Percentiles rank a stretch among this genome's conserved stretches.
Conservation (phyloP, 768 basidiomycete species). For the Trametes cubensis region DNA sequence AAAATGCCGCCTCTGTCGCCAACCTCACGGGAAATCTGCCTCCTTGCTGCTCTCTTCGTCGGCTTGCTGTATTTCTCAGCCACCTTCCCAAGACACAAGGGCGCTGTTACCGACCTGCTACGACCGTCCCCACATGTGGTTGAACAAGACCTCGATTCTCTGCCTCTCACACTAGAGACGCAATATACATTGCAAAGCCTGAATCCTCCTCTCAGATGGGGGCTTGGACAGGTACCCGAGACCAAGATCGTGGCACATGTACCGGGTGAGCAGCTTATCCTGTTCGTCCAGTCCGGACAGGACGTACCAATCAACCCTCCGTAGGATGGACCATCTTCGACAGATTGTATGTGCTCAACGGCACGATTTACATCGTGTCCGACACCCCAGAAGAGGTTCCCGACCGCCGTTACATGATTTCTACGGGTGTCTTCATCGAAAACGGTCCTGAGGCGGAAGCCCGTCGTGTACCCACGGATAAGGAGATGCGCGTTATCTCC, state of each 20-base stretch:
- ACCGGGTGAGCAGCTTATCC: conserved; percentile 33
- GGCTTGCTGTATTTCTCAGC: conserved; percentile 28
- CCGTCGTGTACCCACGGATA: conserved; percentile 71
- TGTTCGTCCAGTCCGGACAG: not conserved
- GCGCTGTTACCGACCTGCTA: conserved; percentile 6
- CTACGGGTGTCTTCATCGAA: conserved; percentile 62
- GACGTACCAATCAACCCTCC: conserved; percentile 8
- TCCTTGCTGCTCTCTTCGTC: conserved; percentile 34
- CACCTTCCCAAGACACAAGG: conserved; percentile 16
- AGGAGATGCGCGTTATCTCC: conserved; percentile 77
- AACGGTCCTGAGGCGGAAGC: conserved; percentile 58
- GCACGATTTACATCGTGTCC: conserved; percentile 80
- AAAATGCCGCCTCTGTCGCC: conserved; percentile 34
- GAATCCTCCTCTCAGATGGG: conserved; percentile 33
- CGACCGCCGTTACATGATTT: conserved; percentile 66
- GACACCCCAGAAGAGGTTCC: conserved; percentile 71
- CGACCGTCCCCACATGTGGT: conserved; percentile 5
- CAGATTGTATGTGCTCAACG: conserved; percentile 78
- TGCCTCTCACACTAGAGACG: conserved; percentile 27
- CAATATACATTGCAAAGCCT: conserved; percentile 32
- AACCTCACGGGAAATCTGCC: conserved; percentile 34
- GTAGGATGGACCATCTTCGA: conserved; percentile 92
- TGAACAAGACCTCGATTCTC: conserved; percentile 12
- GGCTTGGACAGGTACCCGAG: conserved; percentile 44
- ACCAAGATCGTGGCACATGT: conserved; percentile 73